A percentile compares a stretch with the other conserved stretches of the same genome.
Conservation (phyloP, 192 early-diverging fungal genomes). For the Podila horticola region DNA sequence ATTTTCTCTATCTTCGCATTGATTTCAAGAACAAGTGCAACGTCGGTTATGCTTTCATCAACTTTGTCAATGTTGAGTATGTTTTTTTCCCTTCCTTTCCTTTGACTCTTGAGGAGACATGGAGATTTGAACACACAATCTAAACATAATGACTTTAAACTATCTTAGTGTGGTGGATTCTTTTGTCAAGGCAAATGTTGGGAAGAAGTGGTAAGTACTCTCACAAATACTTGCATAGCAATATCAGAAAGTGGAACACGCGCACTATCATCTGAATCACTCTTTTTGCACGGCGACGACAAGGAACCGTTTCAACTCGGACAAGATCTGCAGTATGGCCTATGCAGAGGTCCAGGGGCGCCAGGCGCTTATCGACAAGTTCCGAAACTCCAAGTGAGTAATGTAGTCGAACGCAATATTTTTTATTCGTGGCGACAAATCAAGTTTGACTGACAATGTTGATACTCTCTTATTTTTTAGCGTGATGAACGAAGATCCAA, state of each 20-base stretch:
- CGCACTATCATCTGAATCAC: neutral
- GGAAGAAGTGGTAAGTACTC: constrained; percentile 72
- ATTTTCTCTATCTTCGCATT: constrained; percentile 88
- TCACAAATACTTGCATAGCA: too few relatives aligned
- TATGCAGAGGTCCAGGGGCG: constrained; percentile 87
- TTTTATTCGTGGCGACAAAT: neutral
- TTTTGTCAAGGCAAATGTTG: constrained; percentile 73
- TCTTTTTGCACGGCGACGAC: constrained; percentile 40
- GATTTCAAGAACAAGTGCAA: constrained; percentile 93
- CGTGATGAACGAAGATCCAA: constrained; percentile 81
- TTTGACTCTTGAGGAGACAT: neutral
- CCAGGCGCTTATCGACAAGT: constrained; percentile 77
- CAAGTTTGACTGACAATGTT: neutral
- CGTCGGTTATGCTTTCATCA: constrained; percentile 83
- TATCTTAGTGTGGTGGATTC: constrained; percentile 63
- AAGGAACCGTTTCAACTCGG: constrained; percentile 72
- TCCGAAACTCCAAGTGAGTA: constrained; percentile 79
- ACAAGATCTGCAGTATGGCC: constrained; percentile 78
- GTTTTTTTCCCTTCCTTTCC: constrained; percentile 4
- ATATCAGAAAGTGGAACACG: too few relatives aligned
- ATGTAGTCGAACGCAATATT: neutral
- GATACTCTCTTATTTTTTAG: constrained; percentile 39
- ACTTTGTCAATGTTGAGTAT: constrained; percentile 73
- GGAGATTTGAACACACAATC: too few relatives aligned
- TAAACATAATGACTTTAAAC: too few relatives aligned